Conservation (phyloP, 148 eudicot genomes). For the Rhododendron simsii region DNA sequence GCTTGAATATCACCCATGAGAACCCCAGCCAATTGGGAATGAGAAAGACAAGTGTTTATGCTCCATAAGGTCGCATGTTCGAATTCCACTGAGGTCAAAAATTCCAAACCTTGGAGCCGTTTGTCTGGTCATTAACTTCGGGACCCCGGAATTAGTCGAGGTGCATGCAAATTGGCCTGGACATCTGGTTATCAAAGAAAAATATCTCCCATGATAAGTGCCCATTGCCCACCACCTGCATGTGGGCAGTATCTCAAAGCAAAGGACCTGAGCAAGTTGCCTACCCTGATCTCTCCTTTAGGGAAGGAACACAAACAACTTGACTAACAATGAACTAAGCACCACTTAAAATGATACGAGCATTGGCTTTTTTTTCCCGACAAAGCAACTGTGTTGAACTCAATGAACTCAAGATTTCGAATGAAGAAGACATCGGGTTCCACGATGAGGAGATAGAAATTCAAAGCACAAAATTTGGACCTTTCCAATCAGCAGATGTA, state of each 20-base stretch:
- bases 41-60: background rate
- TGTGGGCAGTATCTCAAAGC: slow-evolving; percentile 19
- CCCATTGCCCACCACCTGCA: slow-evolving; percentile 17
- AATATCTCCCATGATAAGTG: slow-evolving; percentile 7
- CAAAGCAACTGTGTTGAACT: background rate
- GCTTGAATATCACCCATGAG: slow-evolving; percentile 1
- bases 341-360: background rate
- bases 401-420: background rate
- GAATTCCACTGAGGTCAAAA: too few relatives aligned
- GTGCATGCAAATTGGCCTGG: background rate
- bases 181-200: background rate
- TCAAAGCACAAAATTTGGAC: background rate
- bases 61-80: too few relatives aligned
- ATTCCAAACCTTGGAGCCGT: too few relatives aligned
- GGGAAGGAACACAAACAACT: background rate
- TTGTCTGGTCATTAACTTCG: background rate
- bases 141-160: too few relatives aligned
- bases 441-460: background rate
- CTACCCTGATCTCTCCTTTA: background rate
- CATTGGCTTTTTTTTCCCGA: background rate
- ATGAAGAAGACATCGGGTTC: background rate
- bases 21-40: background rate
- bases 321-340: background rate
- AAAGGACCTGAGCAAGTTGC: slow-evolving; percentile 20
- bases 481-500: background rate